These are phyloP conservation scores for Colletotrichum cereale DNA, from an alignment of 2,329 filamentous ascomycete species.

Conservation along the genomic window DNA sequence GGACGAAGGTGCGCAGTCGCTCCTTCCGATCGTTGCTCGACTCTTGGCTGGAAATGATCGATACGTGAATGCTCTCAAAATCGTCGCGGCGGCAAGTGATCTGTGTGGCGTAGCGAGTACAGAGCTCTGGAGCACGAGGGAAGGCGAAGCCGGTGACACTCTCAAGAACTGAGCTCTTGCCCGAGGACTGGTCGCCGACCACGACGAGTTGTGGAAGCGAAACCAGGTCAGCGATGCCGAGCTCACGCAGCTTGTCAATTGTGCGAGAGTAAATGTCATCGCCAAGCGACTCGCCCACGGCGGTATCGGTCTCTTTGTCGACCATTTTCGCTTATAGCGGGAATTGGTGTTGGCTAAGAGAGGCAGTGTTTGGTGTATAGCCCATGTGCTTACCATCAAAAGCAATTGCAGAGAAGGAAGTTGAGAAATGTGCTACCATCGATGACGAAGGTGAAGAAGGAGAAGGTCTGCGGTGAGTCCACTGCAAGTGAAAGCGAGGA, in stretches of 20 bases:
- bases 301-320: not conserved
- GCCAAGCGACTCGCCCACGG: constrained; percentile 1
- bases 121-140: constrained; percentile 57
- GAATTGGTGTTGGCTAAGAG: not conserved
- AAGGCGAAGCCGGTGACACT: constrained; percentile 66
- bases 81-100: constrained; percentile 57
- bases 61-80: constrained; percentile 51
- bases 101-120: constrained; percentile 63
- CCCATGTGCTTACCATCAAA: not conserved
- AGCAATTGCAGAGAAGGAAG: not conserved
- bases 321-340: not conserved
- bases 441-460: not conserved
- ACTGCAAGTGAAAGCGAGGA: not conserved
- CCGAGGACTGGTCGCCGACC: constrained; percentile 86
- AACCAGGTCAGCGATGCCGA: constrained; percentile 53
- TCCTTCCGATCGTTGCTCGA: constrained; percentile 39
- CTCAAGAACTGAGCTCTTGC: constrained; percentile 87
- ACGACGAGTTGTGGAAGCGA: constrained; percentile 75
- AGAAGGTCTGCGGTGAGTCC: not conserved
- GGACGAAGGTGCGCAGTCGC: constrained; percentile 46
- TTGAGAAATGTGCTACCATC: not conserved
- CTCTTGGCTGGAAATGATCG: constrained; percentile 54
- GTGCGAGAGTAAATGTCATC: constrained; percentile 12
- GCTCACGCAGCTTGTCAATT: constrained; percentile 58
- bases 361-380: not conserved